These are phyloP conservation scores for Lolium rigidum DNA, from an alignment of 176 grass and related monocot species.

Conservation along the genomic window DNA sequence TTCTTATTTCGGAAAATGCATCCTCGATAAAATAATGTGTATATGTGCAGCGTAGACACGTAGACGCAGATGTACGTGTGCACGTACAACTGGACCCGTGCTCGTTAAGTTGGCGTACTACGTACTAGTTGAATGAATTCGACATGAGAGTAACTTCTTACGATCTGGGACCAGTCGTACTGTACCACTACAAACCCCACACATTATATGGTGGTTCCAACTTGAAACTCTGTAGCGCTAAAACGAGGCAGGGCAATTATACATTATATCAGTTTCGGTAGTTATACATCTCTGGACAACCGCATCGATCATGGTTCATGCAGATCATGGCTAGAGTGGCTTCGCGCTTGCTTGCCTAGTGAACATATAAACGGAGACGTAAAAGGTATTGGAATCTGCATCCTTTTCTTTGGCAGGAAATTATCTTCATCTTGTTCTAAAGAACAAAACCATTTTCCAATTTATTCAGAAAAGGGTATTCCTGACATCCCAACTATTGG, in stretches of 20 bases:
- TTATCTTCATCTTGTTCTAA: background rate
- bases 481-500: background rate
- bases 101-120: background rate
- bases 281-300: no score
- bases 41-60: background rate
- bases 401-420: background rate
- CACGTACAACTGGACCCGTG: constrained; percentile 42
- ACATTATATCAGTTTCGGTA: background rate
- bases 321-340: background rate
- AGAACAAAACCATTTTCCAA: background rate
- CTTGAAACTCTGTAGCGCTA: background rate
- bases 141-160: background rate
- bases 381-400: background rate
- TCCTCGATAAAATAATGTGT: background rate
- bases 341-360: background rate
- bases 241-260: background rate
- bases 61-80: background rate
- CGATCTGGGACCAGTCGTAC: constrained; percentile 22
- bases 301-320: no score
- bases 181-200: background rate
- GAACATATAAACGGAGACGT: background rate
- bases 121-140: background rate
- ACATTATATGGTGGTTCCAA: constrained; percentile 31
- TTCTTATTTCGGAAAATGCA: background rate
- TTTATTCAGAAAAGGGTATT: background rate